A percentile compares a stretch with the other conserved stretches of the same genome.
phyloP scores from a whole-genome alignment of 2,329 filamentous ascomycete genomes.

The Fusarium keratoplasticum region DNA sequence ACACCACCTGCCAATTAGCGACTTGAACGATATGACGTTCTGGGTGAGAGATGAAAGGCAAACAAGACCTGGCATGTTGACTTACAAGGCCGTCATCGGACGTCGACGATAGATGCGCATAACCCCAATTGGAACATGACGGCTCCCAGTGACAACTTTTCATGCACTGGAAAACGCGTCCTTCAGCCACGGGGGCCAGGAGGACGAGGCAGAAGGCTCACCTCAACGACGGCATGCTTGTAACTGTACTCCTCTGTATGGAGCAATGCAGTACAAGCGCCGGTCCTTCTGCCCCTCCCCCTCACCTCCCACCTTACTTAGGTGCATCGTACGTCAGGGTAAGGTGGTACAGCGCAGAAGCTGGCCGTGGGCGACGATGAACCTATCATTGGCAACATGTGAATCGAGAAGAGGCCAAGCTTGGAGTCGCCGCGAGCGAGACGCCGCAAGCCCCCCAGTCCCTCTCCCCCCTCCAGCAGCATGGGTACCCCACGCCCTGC shows the following conservation, averaged over 20 bases:
- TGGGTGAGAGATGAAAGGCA: not conserved
- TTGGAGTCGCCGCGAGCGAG: slow-evolving; percentile 31
- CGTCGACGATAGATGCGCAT: not conserved
- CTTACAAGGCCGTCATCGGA: slow-evolving; percentile 1
- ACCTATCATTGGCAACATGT: slow-evolving; percentile 48
- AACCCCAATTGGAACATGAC: slow-evolving; percentile 28
- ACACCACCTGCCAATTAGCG: slow-evolving; percentile 14
- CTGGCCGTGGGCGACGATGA: slow-evolving; percentile 39
- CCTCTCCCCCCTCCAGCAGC: slow-evolving; percentile 2
- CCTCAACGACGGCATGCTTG: slow-evolving; percentile 21
- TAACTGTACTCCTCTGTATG: slow-evolving; percentile 11
- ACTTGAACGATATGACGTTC: slow-evolving; percentile 17
- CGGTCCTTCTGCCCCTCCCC: slow-evolving; percentile 31
- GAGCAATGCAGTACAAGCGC: slow-evolving; percentile 20
- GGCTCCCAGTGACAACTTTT: slow-evolving; percentile 2
- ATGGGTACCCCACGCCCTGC: slow-evolving; percentile 38
- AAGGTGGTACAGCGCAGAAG: slow-evolving; percentile 26
- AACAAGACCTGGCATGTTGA: not conserved
- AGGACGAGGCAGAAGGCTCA: slow-evolving; percentile 23
- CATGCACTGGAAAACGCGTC: not conserved
- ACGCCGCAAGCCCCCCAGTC: slow-evolving; percentile 21
- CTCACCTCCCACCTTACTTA: slow-evolving; percentile 16
- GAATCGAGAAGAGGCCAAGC: slow-evolving; percentile 38
- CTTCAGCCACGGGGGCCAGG: slow-evolving; percentile 17
- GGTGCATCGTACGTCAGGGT: slow-evolving; percentile 36